Evolutionary conservation across 176 grass and related monocot species (phyloP).

Genomic region (Phragmites australis): DNA sequence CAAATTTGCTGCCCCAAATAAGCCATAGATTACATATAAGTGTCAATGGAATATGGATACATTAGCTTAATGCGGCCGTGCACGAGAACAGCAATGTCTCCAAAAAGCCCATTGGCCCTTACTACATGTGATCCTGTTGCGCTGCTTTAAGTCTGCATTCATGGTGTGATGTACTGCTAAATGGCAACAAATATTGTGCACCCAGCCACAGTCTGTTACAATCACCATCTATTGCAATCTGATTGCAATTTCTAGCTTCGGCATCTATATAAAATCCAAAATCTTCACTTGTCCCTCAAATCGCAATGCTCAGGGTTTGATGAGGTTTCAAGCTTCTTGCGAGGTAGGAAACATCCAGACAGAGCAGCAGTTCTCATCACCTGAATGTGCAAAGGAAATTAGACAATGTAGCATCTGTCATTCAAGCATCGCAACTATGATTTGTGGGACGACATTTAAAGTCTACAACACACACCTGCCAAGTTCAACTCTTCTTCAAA

Average conservation of each 20-base stretch:
- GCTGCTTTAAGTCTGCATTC: slow-evolving; percentile 8
- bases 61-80: background rate
- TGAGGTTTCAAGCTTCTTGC: slow-evolving; percentile 38
- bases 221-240: background rate
- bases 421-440: slow-evolving; percentile 25
- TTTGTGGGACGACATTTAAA: background rate
- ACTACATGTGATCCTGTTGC: background rate
- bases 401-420: background rate
- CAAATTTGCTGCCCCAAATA: background rate
- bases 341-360: slow-evolving; percentile 73
- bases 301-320: slow-evolving; percentile 13
- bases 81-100: background rate
- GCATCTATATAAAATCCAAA: background rate
- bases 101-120: no score
- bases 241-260: background rate
- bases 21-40: background rate
- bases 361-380: slow-evolving; percentile 81
- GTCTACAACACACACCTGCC: slow-evolving; percentile 42
- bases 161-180: background rate
- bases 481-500: slow-evolving; percentile 56
- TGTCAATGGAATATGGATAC: background rate
- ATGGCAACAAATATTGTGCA: background rate
- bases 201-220: background rate
- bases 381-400: slow-evolving; percentile 36
- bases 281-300: background rate